A percentile compares a stretch with the other conserved stretches of the same genome.
phyloP scores from a whole-genome alignment of 768 basidiomycete species.

The Boletus rex-veris region DNA sequence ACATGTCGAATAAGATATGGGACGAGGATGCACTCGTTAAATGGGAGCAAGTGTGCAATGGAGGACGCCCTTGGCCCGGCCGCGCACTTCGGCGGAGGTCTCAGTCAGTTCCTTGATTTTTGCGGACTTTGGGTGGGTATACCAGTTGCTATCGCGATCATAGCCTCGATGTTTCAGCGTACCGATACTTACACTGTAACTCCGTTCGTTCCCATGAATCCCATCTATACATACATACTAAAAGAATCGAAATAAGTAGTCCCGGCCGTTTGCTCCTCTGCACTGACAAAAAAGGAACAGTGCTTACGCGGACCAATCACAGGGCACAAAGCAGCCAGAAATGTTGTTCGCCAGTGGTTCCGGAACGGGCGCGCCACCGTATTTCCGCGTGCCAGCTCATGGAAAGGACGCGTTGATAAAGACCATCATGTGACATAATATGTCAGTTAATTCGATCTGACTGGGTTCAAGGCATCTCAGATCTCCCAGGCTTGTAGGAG shows the following conservation, averaged over 20 bases:
- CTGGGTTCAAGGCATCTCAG: too few relatives aligned
- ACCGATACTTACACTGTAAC: not conserved
- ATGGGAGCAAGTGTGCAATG: slow-evolving; percentile 56
- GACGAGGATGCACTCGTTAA: slow-evolving; percentile 52
- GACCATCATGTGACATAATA: too few relatives aligned
- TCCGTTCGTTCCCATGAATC: too few relatives aligned
- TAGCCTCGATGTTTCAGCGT: not conserved
- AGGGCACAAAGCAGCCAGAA: too few relatives aligned
- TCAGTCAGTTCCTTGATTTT: not conserved
- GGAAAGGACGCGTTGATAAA: not conserved
- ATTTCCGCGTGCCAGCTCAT: not conserved
- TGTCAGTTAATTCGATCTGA: too few relatives aligned
- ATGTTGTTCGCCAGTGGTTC: too few relatives aligned
- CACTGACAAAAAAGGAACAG: too few relatives aligned
- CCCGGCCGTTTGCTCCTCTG: too few relatives aligned
- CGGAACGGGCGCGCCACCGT: not conserved
- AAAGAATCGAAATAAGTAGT: too few relatives aligned
- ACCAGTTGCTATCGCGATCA: not conserved
- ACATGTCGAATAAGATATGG: slow-evolving; percentile 49
- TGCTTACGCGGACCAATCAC: too few relatives aligned
- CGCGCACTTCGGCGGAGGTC: slow-evolving; percentile 14
- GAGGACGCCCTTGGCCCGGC: slow-evolving; percentile 47
- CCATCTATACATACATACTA: too few relatives aligned
- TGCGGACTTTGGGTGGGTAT: not conserved
- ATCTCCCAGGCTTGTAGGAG: too few relatives aligned